A percentile compares a stretch with the other conserved stretches of the same genome.
Evolutionary conservation across 176 grass and related monocot species (phyloP).

Genomic region (Raddia guianensis): DNA sequence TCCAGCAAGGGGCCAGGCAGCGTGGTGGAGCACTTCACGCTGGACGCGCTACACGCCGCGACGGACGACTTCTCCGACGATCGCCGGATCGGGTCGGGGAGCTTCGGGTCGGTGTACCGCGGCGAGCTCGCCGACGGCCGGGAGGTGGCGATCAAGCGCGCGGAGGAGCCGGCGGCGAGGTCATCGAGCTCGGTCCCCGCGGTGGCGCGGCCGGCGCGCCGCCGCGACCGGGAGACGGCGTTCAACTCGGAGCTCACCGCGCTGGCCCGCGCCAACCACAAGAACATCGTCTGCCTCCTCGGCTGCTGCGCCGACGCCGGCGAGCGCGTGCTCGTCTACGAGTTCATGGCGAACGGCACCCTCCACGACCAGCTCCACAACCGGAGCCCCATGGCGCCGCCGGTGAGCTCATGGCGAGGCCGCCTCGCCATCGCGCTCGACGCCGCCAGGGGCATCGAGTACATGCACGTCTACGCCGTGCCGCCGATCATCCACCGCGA

Average conservation of each 20-base stretch:
- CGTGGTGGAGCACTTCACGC: constrained; percentile 60
- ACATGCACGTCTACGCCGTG: constrained; percentile 96
- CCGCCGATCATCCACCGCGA: constrained; percentile 93
- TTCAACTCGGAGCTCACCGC: constrained; percentile 81
- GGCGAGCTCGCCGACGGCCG: constrained; percentile 63
- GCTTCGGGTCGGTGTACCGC: constrained; percentile 93
- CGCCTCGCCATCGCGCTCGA: constrained; percentile 74
- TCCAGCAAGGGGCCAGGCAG: constrained; percentile 48
- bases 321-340: constrained; percentile 81
- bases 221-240: constrained; percentile 65
- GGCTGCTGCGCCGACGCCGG: constrained; percentile 73
- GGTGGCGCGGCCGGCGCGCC: constrained; percentile 42
- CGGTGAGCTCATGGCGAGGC: constrained; percentile 47
- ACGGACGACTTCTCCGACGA: constrained; percentile 68
- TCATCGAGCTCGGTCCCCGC: constrained; percentile 45
- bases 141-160: constrained; percentile 79
- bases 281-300: constrained; percentile 84
- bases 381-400: constrained; percentile 42
- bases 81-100: constrained; percentile 69
- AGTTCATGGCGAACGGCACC: constrained; percentile 87
- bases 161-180: constrained; percentile 40
- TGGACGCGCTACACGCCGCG: constrained; percentile 52
- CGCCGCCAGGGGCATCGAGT: constrained; percentile 86
- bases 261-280: constrained; percentile 85
- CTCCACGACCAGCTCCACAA: constrained; percentile 88